Base-by-base conservation (phyloP, 352 stramenopile genomes). In the Pythium periplocum region DNA sequence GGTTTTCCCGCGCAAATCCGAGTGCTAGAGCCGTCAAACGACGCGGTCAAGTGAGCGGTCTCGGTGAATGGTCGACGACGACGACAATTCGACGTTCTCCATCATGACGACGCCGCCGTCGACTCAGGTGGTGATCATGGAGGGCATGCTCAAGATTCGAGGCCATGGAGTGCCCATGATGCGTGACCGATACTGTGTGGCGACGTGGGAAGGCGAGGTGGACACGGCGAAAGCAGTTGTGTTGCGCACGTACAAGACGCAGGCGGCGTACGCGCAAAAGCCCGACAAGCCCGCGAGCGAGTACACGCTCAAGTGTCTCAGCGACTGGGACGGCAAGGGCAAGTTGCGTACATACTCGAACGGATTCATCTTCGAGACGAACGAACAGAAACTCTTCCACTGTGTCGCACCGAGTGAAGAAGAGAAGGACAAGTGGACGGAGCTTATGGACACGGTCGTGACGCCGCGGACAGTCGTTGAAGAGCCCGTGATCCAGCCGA, bases 131-230 rank as follows among this genome's bases (percentile, higher is more conserved):
- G 58, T 73, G 46, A 49, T 68, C 35, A 85, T 89, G 73, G 79
- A 93, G 49, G 81, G 83, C 9, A 47, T 62, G 39, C 65, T 93
- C 9, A 90, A 90, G 68, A 90, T 90, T 52, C 77, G 83, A 44
- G 70, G 65, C 50, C 65, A 61, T 12, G 86, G 77, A 12, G 70
- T 90, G 73, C 75, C 77, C 1, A 69, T 90, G 17, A 93, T 93
- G 83, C 81, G 79, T 55, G 75, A 88, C 53, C 77, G 81, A 39
- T 93, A 93, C 62, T 91, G 81, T 55, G 78, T 91, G 46, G 78
- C 78, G n/a, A 81, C 75, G 66, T 84, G 66, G 66, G 77, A 86
- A 45, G 17, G 17, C 17, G 17, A 26, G 17, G 17, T 26, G 17
- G 17, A 26, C 17, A 17, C 53, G 32, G 61, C 64, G 26, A 78